A percentile compares a stretch with the other conserved stretches of the same genome.
phyloP scores from a whole-genome alignment of 495 filamentous ascomycete genomes.

The Haplographium delicatum region DNA sequence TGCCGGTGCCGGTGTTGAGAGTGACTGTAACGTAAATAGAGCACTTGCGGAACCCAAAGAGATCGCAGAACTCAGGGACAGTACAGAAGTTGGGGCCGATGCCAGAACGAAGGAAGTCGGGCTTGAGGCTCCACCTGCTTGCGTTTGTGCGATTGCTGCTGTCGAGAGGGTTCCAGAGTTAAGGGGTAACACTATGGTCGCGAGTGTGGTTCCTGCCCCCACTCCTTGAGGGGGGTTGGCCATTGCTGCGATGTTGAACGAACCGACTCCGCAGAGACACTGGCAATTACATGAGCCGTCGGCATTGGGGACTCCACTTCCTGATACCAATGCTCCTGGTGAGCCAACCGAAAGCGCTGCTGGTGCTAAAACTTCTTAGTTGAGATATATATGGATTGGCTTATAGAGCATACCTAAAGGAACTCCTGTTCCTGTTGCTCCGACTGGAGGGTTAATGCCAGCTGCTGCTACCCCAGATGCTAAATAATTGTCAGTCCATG shows the following conservation, averaged over 20 bases:
- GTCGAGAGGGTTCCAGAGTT: neutral
- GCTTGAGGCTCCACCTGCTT: neutral
- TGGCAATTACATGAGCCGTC: slow-evolving; percentile 47
- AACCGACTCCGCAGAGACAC: slow-evolving; percentile 49
- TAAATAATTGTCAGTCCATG: slow-evolving; percentile 5
- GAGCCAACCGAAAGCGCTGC: slow-evolving; percentile 9
- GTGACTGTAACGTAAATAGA: no score
- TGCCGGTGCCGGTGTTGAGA: slow-evolving; percentile 2
- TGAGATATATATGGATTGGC: no score
- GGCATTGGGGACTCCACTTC: slow-evolving; percentile 28
- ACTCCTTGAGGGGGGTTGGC: neutral
- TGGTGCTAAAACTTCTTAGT: no score
- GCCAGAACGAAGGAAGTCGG: neutral
- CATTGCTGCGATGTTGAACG: slow-evolving; percentile 30
- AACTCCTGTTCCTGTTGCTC: no score
- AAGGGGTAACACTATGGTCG: slow-evolving; percentile 1
- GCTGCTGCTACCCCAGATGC: slow-evolving; percentile 5
- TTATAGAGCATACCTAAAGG: no score
- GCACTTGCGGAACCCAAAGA: no score
- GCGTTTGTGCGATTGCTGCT: neutral
- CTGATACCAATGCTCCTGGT: slow-evolving; percentile 24
- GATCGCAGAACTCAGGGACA: neutral
- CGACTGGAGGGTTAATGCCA: no score
- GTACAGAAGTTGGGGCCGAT: neutral
- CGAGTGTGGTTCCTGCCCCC: slow-evolving; percentile 7